Conservation (phyloP, 2,329 filamentous ascomycete species). For the Claviceps spartinae region DNA sequence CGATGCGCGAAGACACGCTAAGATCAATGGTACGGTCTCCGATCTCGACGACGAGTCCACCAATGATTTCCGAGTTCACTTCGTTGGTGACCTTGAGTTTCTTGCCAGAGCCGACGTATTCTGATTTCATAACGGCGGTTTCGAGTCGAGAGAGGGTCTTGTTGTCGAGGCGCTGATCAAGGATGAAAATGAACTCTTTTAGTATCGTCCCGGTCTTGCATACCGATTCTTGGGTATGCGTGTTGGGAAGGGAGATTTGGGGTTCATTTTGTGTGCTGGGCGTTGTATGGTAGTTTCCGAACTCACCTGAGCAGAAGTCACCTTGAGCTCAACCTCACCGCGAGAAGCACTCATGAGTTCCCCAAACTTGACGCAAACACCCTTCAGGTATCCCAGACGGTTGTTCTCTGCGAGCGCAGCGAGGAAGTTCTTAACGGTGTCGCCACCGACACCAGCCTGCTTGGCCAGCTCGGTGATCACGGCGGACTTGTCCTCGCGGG, state of each 20-base stretch:
- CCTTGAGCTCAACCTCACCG: conserved; percentile 85
- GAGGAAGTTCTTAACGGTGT: conserved; percentile 91
- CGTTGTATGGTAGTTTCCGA: not conserved
- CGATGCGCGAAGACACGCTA: conserved; percentile 84
- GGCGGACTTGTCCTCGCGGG: conserved; percentile 63
- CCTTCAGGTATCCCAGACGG: conserved; percentile 68
- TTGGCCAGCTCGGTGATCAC: conserved; percentile 84
- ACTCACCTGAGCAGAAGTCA: conserved; percentile 80
- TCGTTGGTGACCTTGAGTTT: conserved; percentile 95
- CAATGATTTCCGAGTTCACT: conserved; percentile 87
- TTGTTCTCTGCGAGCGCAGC: conserved; percentile 89
- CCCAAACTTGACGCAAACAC: conserved; percentile 76
- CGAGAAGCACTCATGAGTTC: conserved; percentile 77
- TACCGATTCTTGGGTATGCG: too few species aligned
- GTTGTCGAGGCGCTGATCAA: conserved; percentile 63
- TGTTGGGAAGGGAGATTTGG: too few species aligned
- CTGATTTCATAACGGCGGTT: conserved; percentile 74
- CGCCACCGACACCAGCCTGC: conserved; percentile 58
- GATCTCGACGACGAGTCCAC: conserved; percentile 89
- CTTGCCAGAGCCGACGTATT: conserved; percentile 80
- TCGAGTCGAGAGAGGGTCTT: conserved; percentile 80
- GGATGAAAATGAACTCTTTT: not conserved
- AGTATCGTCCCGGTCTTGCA: too few species aligned
- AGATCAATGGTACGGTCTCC: conserved; percentile 97
- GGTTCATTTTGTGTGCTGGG: not conserved